Evolutionary conservation across 441 rosid genomes (phyloP).

Genomic region (Pelargonium australe): DNA sequence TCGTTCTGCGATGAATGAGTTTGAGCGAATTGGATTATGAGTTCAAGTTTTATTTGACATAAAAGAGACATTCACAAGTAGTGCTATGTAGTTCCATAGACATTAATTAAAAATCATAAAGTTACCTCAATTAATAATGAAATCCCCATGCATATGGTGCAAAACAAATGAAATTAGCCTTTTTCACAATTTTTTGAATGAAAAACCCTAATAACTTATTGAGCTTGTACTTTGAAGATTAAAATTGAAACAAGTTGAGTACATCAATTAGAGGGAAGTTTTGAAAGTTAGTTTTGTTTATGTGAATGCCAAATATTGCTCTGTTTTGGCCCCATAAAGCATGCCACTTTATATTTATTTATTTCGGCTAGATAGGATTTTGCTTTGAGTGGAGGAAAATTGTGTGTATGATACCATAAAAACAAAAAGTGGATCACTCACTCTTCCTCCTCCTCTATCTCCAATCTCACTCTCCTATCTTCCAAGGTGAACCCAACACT

Average conservation of each 20-base stretch:
- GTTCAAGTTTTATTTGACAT: too few species aligned
- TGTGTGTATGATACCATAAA: neutral
- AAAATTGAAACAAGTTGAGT: neutral
- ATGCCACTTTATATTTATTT: neutral
- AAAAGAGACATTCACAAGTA: too few species aligned
- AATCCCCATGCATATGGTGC: too few species aligned
- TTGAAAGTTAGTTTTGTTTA: neutral
- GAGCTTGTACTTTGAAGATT: neutral
- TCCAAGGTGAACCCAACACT: neutral
- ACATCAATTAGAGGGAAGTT: neutral
- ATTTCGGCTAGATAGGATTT: neutral
- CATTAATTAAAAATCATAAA: too few species aligned
- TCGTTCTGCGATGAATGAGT: too few species aligned
- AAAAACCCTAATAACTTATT: too few species aligned
- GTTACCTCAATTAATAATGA: too few species aligned
- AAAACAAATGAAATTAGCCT: too few species aligned
- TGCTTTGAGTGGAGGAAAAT: slow-evolving; percentile 8
- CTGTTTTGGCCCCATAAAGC: neutral
- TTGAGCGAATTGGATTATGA: too few species aligned
- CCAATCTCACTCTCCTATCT: neutral
- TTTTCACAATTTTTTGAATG: too few species aligned
- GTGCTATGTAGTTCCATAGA: too few species aligned
- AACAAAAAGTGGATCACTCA: neutral
- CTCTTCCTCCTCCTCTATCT: neutral
- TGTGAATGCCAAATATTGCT: neutral